These are phyloP conservation scores for Hibiscus mutabilis DNA, from an alignment of 345 rosid species.

Conservation along the genomic window DNA sequence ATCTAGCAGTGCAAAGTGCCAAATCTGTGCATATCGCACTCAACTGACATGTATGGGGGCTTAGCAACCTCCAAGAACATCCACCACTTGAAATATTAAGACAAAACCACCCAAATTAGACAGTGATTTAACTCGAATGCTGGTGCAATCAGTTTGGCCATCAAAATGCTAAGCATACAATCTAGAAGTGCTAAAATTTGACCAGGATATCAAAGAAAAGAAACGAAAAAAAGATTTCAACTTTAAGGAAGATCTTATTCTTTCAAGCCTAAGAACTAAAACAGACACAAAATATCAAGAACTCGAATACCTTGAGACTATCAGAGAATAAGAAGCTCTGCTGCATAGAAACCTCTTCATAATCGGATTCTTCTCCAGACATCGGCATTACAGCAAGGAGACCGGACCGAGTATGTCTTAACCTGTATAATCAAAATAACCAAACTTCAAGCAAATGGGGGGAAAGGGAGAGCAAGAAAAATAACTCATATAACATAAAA, in stretches of 20 bases:
- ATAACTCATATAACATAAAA: neutral
- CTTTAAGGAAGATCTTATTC: neutral
- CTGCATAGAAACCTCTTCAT: constrained; percentile 74
- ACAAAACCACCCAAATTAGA: neutral
- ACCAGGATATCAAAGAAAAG: neutral
- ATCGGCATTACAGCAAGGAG: constrained; percentile 30
- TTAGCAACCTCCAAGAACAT: neutral
- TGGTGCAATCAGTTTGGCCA: neutral
- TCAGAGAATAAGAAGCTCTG: constrained; percentile 78
- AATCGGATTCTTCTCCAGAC: constrained; percentile 59
- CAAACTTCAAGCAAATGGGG: constrained; percentile 4
- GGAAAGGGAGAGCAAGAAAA: neutral
- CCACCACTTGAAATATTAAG: neutral
- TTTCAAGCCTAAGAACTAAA: neutral
- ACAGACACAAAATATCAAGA: neutral
- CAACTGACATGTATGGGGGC: neutral
- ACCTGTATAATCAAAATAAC: constrained; percentile 20
- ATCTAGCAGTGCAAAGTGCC: neutral
- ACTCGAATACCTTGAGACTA: constrained; percentile 59
- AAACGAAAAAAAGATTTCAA: neutral
- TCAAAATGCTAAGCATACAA: neutral
- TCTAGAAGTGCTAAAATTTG: neutral
- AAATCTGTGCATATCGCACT: neutral
- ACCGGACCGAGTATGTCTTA: constrained; percentile 5
- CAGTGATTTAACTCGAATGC: neutral